Base-by-base conservation (phyloP, 257 asterid genomes). In the Solanum bulbocastanum region DNA sequence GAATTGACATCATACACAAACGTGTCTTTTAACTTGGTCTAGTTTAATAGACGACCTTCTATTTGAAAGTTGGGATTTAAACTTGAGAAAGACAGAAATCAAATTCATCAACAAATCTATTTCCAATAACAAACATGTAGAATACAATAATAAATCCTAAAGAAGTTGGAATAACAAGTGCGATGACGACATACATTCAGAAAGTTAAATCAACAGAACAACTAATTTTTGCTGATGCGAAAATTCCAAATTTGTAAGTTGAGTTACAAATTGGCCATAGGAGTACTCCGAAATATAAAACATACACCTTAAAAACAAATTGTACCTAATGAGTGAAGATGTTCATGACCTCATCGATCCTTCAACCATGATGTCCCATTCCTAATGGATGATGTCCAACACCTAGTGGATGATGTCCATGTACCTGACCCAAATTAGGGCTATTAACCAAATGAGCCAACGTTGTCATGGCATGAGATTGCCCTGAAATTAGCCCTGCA, bases 401-500 rank as follows among this genome's bases (percentile, higher is more conserved):
- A 46, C 85, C 85, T 10, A 0, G 60, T 46, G 85, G 11, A 81
- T 81, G 85, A 81, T 46, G 85, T 30, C 85, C 85, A 27, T 40
- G 62, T 15, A 25, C 1, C 23, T 25, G 4, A 74, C 32, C 78
- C 25, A 75, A 13, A 76, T n/a, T 7, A 0, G 65, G 84, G 16
- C 16, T 16, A 79, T 79, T 81, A 81, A 81, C 85, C 39, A 46
- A 44, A 46, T 81, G 66, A 81, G 68, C 68, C 85, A 81, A 81
- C 9, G 85, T 32, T 46, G 85, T 18, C 85, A 81, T 81, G 40
- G 85, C 85, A 14, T 62, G 88, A 6, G 97, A 94, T 23, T 94
- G 95, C 20, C 86, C 91, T 84, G 87, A 33, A 11, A 94, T 90
- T n/a, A 93, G 82, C 10, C 40, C 83, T 58, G 83, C 90, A 25